phyloP scores from a whole-genome alignment of 2,329 filamentous ascomycete genomes.

The Didymella glomerata region DNA sequence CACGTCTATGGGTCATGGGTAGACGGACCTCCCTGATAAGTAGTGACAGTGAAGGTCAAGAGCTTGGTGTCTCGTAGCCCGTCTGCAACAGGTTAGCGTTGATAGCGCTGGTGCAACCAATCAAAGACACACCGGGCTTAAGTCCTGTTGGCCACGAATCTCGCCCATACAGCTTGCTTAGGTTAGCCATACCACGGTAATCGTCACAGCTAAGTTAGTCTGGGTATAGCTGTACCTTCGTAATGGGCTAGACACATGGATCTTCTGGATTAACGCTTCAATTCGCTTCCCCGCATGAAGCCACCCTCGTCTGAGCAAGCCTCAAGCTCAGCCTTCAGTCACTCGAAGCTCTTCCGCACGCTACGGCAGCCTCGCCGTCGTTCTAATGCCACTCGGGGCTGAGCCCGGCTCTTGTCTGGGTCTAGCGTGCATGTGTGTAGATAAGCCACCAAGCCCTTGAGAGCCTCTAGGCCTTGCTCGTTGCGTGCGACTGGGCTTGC shows the following conservation, averaged over 20 bases:
- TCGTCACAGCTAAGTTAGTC: background rate
- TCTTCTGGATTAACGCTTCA: constrained; percentile 12
- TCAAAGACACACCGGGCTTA: background rate
- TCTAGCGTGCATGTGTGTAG: background rate
- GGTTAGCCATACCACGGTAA: background rate
- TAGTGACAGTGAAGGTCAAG: background rate
- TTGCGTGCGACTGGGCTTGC: no score
- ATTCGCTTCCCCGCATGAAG: constrained; percentile 14
- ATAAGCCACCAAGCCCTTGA: background rate
- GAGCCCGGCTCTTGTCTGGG: background rate
- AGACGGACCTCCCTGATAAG: background rate
- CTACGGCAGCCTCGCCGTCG: constrained; percentile 13
- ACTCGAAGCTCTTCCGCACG: constrained; percentile 5
- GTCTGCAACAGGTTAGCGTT: background rate
- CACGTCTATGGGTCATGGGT: background rate
- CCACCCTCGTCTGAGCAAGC: background rate
- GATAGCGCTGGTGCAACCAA: background rate
- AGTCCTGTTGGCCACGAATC: background rate
- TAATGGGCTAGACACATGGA: background rate
- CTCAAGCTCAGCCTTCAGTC: constrained; percentile 1
- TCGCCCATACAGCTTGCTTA: background rate
- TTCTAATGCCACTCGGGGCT: constrained; percentile 54
- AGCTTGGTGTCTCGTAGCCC: background rate
- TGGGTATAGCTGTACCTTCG: background rate
- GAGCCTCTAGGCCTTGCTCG: background rate